phyloP scores from a whole-genome alignment of 805 yeast genomes.

The Saccharomycopsis amapae region DNA sequence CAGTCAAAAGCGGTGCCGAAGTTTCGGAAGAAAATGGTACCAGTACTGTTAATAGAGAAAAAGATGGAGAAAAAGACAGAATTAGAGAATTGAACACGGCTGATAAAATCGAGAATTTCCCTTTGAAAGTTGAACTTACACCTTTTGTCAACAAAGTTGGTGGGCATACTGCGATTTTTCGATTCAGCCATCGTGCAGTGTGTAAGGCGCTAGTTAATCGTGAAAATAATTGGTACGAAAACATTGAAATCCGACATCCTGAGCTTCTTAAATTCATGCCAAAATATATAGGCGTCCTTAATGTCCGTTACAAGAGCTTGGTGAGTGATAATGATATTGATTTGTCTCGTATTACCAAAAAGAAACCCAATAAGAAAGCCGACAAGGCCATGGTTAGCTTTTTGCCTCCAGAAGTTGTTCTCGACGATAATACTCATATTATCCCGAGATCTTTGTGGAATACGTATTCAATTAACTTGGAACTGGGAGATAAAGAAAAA shows the following conservation, averaged over 20 bases:
- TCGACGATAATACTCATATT: constrained; percentile 88
- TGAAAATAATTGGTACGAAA: constrained; percentile 89
- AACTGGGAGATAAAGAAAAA: not conserved
- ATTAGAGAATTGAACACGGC: too few species aligned
- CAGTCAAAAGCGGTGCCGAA: not conserved
- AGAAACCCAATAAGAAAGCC: constrained; percentile 3
- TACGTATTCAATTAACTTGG: constrained; percentile 39
- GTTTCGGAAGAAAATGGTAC: not conserved
- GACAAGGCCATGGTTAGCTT: constrained; percentile 18
- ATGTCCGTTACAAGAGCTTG: constrained; percentile 70
- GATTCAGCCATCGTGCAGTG: constrained; percentile 85
- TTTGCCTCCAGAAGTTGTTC: constrained; percentile 69
- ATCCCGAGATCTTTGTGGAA: constrained; percentile 76
- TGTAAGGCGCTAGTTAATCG: constrained; percentile 88
- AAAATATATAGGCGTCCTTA: constrained; percentile 84
- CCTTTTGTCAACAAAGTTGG: constrained; percentile 95
- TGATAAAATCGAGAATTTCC: constrained; percentile 33
- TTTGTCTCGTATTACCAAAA: constrained; percentile 22
- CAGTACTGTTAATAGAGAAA: too few species aligned
- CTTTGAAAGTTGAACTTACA: constrained; percentile 78
- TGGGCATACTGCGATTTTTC: constrained; percentile 95
- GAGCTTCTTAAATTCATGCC: constrained; percentile 85
- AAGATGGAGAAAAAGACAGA: too few species aligned
- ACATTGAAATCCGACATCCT: constrained; percentile 69
- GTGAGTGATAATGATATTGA: constrained; percentile 27